Conservation (phyloP, 1,284 basidiomycete genomes). For the Gymnopus androsaceus region DNA sequence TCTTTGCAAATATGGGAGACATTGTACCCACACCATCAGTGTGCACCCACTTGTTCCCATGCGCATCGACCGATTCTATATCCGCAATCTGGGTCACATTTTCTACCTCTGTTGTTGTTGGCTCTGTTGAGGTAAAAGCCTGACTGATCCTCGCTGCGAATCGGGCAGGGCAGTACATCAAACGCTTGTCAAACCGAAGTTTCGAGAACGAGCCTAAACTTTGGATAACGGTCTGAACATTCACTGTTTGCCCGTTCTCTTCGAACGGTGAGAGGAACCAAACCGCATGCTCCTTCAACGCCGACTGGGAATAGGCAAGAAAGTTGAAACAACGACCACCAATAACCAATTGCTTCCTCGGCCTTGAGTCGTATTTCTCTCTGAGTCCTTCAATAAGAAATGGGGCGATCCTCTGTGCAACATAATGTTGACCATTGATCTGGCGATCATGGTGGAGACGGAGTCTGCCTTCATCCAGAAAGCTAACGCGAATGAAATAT, state of each 20-base stretch:
- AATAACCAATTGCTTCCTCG: conserved; percentile 34
- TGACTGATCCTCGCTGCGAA: conserved; percentile 73
- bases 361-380: neutral
- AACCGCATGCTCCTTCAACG: conserved; percentile 51
- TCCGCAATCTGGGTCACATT: conserved; percentile 49
- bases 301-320: conserved; percentile 59
- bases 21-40: conserved; percentile 75
- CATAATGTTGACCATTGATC: conserved; percentile 48
- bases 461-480: conserved; percentile 56
- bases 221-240: conserved; percentile 49
- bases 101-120: conserved; percentile 52
- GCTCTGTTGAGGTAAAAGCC: conserved; percentile 73
- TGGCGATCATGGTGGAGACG: conserved; percentile 54
- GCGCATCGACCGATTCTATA: conserved; percentile 36
- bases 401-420: conserved; percentile 43
- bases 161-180: conserved; percentile 65
- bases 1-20: conserved; percentile 54
- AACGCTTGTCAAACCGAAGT: conserved; percentile 41
- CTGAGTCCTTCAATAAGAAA: conserved; percentile 41
- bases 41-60: conserved; percentile 43
- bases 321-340: conserved; percentile 56
- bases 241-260: conserved; percentile 32
- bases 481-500: conserved; percentile 65
- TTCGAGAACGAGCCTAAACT: conserved; percentile 56
- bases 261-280: conserved; percentile 53